Evolutionary conservation across 1,284 basidiomycete genomes (phyloP).

Genomic region (Phlebopus sp.): DNA sequence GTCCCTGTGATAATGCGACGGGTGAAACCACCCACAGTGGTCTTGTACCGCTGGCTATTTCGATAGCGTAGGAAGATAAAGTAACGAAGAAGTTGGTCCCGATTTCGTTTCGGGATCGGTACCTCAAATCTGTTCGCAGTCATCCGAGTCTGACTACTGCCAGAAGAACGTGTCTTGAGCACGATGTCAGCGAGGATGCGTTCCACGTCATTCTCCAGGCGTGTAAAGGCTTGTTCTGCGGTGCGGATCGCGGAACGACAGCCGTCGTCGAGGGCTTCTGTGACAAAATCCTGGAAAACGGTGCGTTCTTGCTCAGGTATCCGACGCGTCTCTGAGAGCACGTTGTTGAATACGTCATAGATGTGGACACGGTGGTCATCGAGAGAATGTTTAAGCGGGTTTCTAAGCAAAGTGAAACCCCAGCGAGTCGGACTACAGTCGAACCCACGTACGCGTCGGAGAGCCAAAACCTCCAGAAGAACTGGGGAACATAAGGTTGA

Average conservation of each 20-base stretch:
- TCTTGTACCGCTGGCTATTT: slow-evolving; percentile 45
- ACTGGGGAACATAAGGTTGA: slow-evolving; percentile 38
- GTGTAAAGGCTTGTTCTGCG: slow-evolving; percentile 41
- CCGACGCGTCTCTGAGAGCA: slow-evolving; percentile 43
- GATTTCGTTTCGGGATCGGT: slow-evolving; percentile 31
- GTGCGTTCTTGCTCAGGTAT: slow-evolving; percentile 28
- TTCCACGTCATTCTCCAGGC: slow-evolving; percentile 42
- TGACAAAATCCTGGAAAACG: slow-evolving; percentile 45
- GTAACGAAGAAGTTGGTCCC: slow-evolving; percentile 44
- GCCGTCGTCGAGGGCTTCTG: slow-evolving; percentile 31
- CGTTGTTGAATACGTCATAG: slow-evolving; percentile 50
- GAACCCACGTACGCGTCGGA: slow-evolving; percentile 30
- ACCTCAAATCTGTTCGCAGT: slow-evolving; percentile 20
- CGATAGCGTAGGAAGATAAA: slow-evolving; percentile 54
- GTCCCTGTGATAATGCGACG: slow-evolving; percentile 16
- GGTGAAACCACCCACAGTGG: slow-evolving; percentile 28
- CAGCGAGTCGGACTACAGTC: slow-evolving; percentile 5
- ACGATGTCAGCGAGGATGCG: slow-evolving; percentile 35
- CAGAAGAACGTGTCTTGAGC: slow-evolving; percentile 28
- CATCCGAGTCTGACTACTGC: slow-evolving; percentile 9
- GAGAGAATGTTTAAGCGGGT: slow-evolving; percentile 27
- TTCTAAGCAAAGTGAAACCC: slow-evolving; percentile 14
- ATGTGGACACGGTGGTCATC: slow-evolving; percentile 45
- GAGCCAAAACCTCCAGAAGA: slow-evolving; percentile 44
- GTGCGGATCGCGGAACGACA: slow-evolving; percentile 35